These are phyloP conservation scores for Entomophthora muscae DNA, from an alignment of 371 early-diverging fungal genomes.

Conservation along the genomic window DNA sequence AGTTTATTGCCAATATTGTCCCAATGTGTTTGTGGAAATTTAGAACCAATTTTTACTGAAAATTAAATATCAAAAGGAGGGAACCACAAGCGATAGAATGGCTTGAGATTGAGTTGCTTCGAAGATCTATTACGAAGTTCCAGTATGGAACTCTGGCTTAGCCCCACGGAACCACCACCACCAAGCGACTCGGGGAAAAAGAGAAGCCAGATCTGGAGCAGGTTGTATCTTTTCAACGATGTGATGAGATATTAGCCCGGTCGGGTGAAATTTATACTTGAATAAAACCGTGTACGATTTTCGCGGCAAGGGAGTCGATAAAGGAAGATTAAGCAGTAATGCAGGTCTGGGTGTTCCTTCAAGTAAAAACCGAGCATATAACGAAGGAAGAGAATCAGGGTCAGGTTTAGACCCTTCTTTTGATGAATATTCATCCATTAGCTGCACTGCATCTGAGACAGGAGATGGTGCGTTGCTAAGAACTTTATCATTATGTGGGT, in stretches of 20 bases:
- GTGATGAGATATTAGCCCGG: not conserved
- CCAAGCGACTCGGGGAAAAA: not conserved
- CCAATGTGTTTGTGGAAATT: no score
- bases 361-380: not conserved
- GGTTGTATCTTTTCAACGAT: not conserved
- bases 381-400: conserved; percentile 5
- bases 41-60: no score
- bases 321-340: not conserved
- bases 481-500: not conserved
- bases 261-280: not conserved
- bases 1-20: no score
- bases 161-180: not conserved
- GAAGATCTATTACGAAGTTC: no score
- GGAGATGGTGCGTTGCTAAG: not conserved
- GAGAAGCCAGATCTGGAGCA: not conserved
- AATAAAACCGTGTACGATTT: not conserved
- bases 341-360: conserved; percentile 1
- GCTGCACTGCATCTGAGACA: no score
- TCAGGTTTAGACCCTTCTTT: not conserved
- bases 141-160: no score
- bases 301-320: not conserved
- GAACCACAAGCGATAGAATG: no score
- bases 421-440: not conserved
- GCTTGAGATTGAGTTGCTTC: no score
- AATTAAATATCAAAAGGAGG: no score